These are phyloP conservation scores for Trypanosomatidae sp. DNA, from an alignment of 208 protist species.

Conservation along the genomic window DNA sequence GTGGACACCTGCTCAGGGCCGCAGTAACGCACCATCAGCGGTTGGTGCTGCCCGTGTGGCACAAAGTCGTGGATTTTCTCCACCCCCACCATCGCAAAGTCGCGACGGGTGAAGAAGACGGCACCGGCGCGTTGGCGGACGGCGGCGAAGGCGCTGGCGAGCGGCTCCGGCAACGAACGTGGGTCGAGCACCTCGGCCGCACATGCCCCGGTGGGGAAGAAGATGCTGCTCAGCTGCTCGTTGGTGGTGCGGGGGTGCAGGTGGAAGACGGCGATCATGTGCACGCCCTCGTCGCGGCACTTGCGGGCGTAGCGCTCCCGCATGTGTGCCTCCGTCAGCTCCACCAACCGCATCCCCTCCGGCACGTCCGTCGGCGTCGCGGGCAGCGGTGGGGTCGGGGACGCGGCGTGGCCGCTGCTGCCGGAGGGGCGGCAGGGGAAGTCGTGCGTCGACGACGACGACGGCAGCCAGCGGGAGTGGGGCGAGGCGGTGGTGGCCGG, in stretches of 20 bases:
- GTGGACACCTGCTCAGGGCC: too few relatives aligned
- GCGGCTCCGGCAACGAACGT: conserved; percentile 28
- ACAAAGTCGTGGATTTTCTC: conserved; percentile 87
- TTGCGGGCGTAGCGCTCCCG: conserved; percentile 30
- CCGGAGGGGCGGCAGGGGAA: too few relatives aligned
- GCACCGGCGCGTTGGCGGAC: conserved; percentile 56
- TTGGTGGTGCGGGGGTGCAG: conserved; percentile 68
- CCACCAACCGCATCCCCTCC: conserved; percentile 18
- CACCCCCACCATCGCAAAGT: conserved; percentile 71
- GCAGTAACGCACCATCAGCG: conserved; percentile 71
- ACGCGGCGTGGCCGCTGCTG: too few relatives aligned
- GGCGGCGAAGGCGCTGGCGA: conserved; percentile 14
- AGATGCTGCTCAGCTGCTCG: conserved; percentile 59
- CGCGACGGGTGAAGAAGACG: conserved; percentile 71
- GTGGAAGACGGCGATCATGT: conserved; percentile 83
- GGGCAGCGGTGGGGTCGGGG: too few relatives aligned
- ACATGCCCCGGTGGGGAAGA: conserved; percentile 70
- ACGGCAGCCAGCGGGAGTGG: neutral
- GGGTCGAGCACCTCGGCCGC: conserved; percentile 55
- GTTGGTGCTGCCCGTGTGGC: conserved; percentile 73
- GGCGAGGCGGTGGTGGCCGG: too few relatives aligned
- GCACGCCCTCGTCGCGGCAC: conserved; percentile 33
- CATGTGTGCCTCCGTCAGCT: conserved; percentile 38
- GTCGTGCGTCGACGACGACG: too few relatives aligned
- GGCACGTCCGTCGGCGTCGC: too few relatives aligned